Percentiles rank a stretch among this genome's conserved stretches.
phyloP scores from a whole-genome alignment of 1,284 basidiomycete species.

The Marasmius fiardii region DNA sequence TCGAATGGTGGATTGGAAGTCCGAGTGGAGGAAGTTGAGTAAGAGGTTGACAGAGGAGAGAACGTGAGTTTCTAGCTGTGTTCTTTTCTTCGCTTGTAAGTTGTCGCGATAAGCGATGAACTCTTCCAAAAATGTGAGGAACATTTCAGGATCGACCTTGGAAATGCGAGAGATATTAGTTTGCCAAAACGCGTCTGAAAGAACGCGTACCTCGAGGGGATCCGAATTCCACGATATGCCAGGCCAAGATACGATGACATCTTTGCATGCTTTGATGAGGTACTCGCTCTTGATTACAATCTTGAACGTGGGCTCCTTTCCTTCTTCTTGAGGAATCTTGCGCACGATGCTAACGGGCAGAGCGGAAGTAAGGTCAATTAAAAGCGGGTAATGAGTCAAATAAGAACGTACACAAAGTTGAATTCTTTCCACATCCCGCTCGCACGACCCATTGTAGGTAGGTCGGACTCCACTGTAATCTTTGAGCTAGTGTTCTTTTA shows the following conservation, averaged over 20 bases:
- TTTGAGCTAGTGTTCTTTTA: slow-evolving; percentile 47
- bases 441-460: slow-evolving; percentile 32
- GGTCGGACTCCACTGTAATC: slow-evolving; percentile 41
- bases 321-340: slow-evolving; percentile 35
- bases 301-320: slow-evolving; percentile 41
- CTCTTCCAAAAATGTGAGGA: slow-evolving; percentile 47
- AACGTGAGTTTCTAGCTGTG: slow-evolving; percentile 36
- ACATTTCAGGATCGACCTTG: slow-evolving; percentile 51
- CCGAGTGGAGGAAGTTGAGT: slow-evolving; percentile 41
- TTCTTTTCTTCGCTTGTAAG: slow-evolving; percentile 30
- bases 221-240: slow-evolving; percentile 55
- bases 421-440: slow-evolving; percentile 53
- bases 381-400: background rate
- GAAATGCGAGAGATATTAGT: background rate
- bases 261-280: slow-evolving; percentile 49
- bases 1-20: slow-evolving; percentile 44
- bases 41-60: slow-evolving; percentile 41
- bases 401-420: slow-evolving; percentile 45
- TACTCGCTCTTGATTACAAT: slow-evolving; percentile 55
- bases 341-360: slow-evolving; percentile 40
- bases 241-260: slow-evolving; percentile 48
- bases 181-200: background rate
- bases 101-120: slow-evolving; percentile 40
- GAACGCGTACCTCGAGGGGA: slow-evolving; percentile 40
- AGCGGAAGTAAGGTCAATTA: background rate